Evolutionary conservation across 805 yeast genomes (phyloP).

Genomic region (Pichia deserticola): DNA sequence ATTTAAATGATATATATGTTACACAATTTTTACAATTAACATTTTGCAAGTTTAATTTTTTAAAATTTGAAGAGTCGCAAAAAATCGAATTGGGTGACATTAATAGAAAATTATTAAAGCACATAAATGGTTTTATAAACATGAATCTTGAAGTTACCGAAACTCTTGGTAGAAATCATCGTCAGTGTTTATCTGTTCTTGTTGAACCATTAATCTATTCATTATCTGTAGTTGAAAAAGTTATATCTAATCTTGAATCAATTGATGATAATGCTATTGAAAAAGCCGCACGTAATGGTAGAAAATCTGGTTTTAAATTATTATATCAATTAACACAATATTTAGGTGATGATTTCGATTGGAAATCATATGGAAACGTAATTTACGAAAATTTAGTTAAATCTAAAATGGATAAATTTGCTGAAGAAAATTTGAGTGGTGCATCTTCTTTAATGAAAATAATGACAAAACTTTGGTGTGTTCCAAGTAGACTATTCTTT

Average conservation of each 20-base stretch:
- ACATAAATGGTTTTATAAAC: conserved; percentile 58
- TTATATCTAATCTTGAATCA: conserved; percentile 20
- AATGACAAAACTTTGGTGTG: conserved; percentile 51
- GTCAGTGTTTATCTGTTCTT: conserved; percentile 40
- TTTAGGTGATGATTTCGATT: conserved; percentile 43
- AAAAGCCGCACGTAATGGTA: conserved; percentile 48
- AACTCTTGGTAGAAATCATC: conserved; percentile 52
- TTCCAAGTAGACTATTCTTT: conserved; percentile 40
- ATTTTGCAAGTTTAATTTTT: conserved; percentile 42
- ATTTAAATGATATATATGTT: conserved; percentile 44
- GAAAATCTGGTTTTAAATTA: conserved; percentile 63
- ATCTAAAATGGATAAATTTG: conserved; percentile 64
- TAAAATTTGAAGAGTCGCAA: conserved; percentile 24
- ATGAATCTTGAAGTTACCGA: conserved; percentile 48
- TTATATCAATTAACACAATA: conserved; percentile 48
- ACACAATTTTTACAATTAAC: conserved; percentile 57
- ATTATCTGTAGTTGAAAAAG: conserved; percentile 45
- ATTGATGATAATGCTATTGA: conserved; percentile 21
- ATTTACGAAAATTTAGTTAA: conserved; percentile 48
- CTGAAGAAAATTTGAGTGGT: conserved; percentile 72
- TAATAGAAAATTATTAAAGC: conserved; percentile 34
- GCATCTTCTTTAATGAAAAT: conserved; percentile 70
- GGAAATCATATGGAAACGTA: conserved; percentile 45
- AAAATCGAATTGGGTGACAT: conserved; percentile 20
- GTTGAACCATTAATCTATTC: conserved; percentile 53